These are phyloP conservation scores for Capronia americana DNA, from an alignment of 2,329 filamentous ascomycete species.

Conservation along the genomic window DNA sequence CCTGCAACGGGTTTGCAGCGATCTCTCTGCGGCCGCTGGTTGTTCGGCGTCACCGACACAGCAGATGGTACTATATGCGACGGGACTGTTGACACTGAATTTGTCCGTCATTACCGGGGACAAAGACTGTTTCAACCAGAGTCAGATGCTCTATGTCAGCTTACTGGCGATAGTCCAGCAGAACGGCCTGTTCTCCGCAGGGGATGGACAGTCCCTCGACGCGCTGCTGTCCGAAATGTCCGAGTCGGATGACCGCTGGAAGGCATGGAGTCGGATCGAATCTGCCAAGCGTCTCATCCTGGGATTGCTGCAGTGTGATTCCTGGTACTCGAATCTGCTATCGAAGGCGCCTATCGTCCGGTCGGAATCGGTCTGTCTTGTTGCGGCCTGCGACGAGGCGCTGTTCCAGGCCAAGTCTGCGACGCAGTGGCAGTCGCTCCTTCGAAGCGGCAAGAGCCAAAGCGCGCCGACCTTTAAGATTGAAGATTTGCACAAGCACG, in stretches of 20 bases:
- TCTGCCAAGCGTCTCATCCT: slow-evolving; percentile 59
- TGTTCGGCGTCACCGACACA: slow-evolving; percentile 49
- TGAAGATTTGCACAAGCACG: slow-evolving; percentile 41
- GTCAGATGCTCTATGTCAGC: slow-evolving; percentile 59
- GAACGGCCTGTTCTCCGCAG: slow-evolving; percentile 58
- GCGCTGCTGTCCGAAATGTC: slow-evolving; percentile 53
- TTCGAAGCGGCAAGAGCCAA: slow-evolving; percentile 46
- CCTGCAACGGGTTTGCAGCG: slow-evolving; percentile 50
- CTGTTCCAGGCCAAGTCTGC: slow-evolving; percentile 53
- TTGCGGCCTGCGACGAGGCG: slow-evolving; percentile 54
- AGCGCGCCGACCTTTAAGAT: slow-evolving; percentile 46
- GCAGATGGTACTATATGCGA: slow-evolving; percentile 56
- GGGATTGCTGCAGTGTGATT: slow-evolving; percentile 54
- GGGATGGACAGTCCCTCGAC: slow-evolving; percentile 52
- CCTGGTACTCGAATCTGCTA: slow-evolving; percentile 57
- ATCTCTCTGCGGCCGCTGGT: slow-evolving; percentile 52
- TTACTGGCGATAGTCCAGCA: slow-evolving; percentile 57
- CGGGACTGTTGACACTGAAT: slow-evolving; percentile 56
- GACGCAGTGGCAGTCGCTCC: slow-evolving; percentile 48
- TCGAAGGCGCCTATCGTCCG: slow-evolving; percentile 55
- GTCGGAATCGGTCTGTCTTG: slow-evolving; percentile 55
- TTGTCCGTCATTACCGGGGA: slow-evolving; percentile 58
- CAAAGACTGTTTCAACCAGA: slow-evolving; percentile 54
- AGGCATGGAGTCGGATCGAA: slow-evolving; percentile 60
- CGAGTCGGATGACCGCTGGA: slow-evolving; percentile 57